These are phyloP conservation scores for Ophiostoma triangulosporum DNA, from an alignment of 2,329 filamentous ascomycete genomes.

Conservation along the genomic window DNA sequence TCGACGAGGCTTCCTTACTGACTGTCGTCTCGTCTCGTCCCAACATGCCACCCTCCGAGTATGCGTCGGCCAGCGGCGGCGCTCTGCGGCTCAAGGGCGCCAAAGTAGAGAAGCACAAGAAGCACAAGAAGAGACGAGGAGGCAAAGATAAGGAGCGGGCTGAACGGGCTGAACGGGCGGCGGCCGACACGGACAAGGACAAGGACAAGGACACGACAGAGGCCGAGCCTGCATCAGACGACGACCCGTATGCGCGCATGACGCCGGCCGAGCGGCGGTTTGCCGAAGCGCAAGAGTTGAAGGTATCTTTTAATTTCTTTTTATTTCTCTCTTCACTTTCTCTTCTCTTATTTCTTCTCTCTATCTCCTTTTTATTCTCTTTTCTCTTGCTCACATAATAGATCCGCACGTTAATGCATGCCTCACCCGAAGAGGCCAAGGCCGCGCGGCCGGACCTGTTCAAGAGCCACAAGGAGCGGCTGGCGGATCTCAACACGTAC, in stretches of 20 bases:
- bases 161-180: constrained; percentile 5
- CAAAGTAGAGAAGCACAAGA: constrained; percentile 46
- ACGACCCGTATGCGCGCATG: constrained; percentile 35
- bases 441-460: constrained; percentile 57
- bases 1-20: too few relatives aligned
- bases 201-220: neutral
- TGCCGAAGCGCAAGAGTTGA: constrained; percentile 68
- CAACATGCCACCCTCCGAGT: constrained; percentile 61
- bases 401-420: constrained; percentile 63
- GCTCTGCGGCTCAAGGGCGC: constrained; percentile 76
- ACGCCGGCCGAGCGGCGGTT: constrained; percentile 74
- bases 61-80: constrained; percentile 51
- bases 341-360: neutral
- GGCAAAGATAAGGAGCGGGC: neutral
- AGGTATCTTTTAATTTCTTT: constrained; percentile 28
- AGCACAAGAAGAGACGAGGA: neutral
- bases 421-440: constrained; percentile 27
- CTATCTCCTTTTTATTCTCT: too few relatives aligned
- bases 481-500: constrained; percentile 92
- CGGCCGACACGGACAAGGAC: constrained; percentile 14
- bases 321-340: constrained; percentile 28
- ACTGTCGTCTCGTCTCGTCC: neutral
- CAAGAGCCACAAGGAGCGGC: constrained; percentile 93
- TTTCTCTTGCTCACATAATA: constrained; percentile 25
- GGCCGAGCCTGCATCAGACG: neutral